Evolutionary conservation across 176 grass and related monocot genomes (phyloP).

Genomic region (Avena eriantha): DNA sequence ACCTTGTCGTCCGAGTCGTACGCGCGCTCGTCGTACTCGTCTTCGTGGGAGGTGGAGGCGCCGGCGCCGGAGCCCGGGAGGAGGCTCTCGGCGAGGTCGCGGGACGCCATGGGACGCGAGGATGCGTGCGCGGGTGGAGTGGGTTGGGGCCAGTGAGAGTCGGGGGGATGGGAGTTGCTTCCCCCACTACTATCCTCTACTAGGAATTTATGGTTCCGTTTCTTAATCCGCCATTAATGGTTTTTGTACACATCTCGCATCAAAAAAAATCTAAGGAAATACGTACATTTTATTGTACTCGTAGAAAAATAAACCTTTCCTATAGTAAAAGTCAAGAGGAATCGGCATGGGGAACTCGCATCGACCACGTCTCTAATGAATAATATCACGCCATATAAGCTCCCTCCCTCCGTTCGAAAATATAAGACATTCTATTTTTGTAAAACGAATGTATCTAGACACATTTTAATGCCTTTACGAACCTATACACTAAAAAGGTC

Average conservation of each 20-base stretch:
- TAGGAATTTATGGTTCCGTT: slow-evolving; percentile 30
- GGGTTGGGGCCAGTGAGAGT: not conserved
- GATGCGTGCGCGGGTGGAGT: slow-evolving; percentile 18
- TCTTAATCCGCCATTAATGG: not conserved
- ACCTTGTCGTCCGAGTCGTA: slow-evolving; percentile 94
- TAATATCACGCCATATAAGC: no score
- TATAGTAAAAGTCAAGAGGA: not conserved
- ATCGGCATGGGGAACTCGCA: not conserved
- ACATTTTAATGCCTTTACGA: no score
- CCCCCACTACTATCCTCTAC: not conserved
- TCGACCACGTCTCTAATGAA: not conserved
- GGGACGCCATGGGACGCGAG: slow-evolving; percentile 42
- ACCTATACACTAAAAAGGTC: no score
- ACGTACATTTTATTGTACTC: not conserved
- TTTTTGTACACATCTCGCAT: not conserved
- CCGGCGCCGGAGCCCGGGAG: slow-evolving; percentile 34
- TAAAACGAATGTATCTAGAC: no score
- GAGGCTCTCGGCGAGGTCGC: slow-evolving; percentile 60
- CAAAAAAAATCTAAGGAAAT: not conserved
- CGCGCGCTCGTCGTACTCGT: slow-evolving; percentile 71
- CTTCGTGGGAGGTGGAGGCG: slow-evolving; percentile 14
- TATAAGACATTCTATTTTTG: no score
- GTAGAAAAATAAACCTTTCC: no score
- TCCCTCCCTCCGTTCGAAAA: no score
- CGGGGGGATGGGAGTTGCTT: not conserved